Percentiles rank a stretch among this genome's conserved stretches.
Evolutionary conservation across 371 early-diverging fungal species (phyloP).

Genomic region (Mucor racemosus): DNA sequence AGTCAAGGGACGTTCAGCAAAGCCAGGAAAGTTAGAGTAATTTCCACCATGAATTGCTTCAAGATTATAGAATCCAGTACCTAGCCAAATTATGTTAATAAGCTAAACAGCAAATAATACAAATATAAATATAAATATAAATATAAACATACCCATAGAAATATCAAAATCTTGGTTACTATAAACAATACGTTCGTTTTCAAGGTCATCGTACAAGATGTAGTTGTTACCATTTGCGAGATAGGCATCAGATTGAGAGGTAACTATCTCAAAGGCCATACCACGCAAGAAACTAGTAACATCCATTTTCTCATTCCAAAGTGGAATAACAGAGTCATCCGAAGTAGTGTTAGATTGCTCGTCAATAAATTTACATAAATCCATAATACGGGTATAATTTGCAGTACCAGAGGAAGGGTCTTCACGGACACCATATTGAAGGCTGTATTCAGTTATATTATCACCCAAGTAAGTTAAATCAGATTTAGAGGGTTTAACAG

Average conservation of each 20-base stretch:
- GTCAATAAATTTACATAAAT: slow-evolving; percentile 22
- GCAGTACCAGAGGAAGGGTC: slow-evolving; percentile 11
- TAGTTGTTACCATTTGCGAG: slow-evolving; percentile 38
- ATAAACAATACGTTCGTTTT: slow-evolving; percentile 18
- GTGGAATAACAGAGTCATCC: slow-evolving; percentile 8
- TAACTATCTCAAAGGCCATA: slow-evolving; percentile 21
- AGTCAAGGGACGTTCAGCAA: slow-evolving; percentile 32
- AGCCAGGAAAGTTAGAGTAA: slow-evolving; percentile 29
- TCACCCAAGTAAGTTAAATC: slow-evolving; percentile 30
- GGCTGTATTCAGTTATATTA: slow-evolving; percentile 24
- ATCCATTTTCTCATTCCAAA: slow-evolving; percentile 24
- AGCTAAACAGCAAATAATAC: neutral
- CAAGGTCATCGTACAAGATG: slow-evolving; percentile 34
- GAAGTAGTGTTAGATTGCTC: slow-evolving; percentile 7
- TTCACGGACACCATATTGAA: slow-evolving; percentile 10
- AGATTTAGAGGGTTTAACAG: neutral
- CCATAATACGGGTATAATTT: slow-evolving; percentile 23
- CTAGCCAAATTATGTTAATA: neutral
- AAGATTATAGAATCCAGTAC: neutral
- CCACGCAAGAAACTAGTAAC: slow-evolving; percentile 20
- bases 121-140: slow-evolving; percentile 16
- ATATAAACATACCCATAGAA: slow-evolving; percentile 29
- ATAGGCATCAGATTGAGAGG: slow-evolving; percentile 30
- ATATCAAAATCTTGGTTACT: slow-evolving; percentile 41
- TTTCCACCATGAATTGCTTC: slow-evolving; percentile 23